Evolutionary conservation across 2,329 filamentous ascomycete species (phyloP), one percentile per base, ranked within the genome.

Genomic region (Macroventuria anomochaeta): DNA sequence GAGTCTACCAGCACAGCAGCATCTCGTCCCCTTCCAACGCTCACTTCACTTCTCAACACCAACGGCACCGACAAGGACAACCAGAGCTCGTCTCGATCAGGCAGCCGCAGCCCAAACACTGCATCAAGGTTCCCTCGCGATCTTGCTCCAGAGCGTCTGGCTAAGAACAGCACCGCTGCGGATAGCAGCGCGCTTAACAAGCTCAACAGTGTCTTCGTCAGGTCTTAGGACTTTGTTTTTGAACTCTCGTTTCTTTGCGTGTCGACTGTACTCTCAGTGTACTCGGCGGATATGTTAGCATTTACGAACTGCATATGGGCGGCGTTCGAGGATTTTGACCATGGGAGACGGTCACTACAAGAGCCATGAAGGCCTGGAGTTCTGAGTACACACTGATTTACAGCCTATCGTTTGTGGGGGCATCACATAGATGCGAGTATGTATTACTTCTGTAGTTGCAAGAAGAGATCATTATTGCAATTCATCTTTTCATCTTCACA

Each of bases 11-110:
- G 59, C 37, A 42, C 58, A 23, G 59, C 65, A 32, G 57, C 65
- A 1, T 69, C 70, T 28, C 73, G 72, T 37, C 76, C 75, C 2
- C 83, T 86, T 23, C 85, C 85, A 7, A 70, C 63, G 7, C 60
- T 72, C 1, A 66, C 67, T 10, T 71, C 70, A 1, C 64, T 73
- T 21, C 65, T 73, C 33, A 73, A 73, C 50, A 66, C 61, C 25
- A 65, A 69, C 11, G 65, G 64, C 17, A 57, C 62, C 17, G 59
- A 58, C 17, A 63, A 65, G 52, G 65, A 72, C 26, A 72, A 68
- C 17, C 67, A 69, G 43, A 68, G 59, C 55, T 70, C 62, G 42
- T 75, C 70, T 53, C 73, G 78, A 28, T 71, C 74, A 5, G 76
- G 76, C 17, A 80, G 77, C 55, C 72, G 73, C 37, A 80, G 77